phyloP scores from a whole-genome alignment of 148 eudicot genomes.

The Amaranthus palmeri region DNA sequence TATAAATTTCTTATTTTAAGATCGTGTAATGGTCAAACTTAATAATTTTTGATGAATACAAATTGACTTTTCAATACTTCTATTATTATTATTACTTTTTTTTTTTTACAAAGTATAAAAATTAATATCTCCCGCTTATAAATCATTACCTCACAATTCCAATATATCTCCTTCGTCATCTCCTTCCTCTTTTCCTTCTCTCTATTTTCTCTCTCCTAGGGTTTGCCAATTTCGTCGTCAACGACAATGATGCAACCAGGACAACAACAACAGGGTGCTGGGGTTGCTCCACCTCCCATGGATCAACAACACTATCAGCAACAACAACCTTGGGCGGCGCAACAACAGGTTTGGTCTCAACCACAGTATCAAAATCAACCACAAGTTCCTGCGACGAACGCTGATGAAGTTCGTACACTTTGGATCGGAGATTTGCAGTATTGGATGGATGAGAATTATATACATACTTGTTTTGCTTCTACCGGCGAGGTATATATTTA shows the following conservation, averaged over 20 bases:
- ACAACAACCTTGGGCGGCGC: conserved; percentile 34
- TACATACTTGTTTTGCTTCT: conserved; percentile 43
- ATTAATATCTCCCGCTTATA: too few relatives aligned
- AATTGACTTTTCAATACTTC: too few relatives aligned
- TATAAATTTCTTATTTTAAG: too few relatives aligned
- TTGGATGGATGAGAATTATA: conserved; percentile 87
- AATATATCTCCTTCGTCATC: neutral
- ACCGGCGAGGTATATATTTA: conserved; percentile 62
- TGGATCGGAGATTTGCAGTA: conserved; percentile 95
- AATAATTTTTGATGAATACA: too few relatives aligned
- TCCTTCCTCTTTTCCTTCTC: neutral
- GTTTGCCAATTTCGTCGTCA: conserved; percentile 19
- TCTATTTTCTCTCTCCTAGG: conserved; percentile 28
- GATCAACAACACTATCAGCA: conserved; percentile 28
- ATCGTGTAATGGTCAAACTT: too few relatives aligned
- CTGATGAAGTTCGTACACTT: conserved; percentile 64
- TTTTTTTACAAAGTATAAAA: too few relatives aligned
- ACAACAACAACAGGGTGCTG: conserved; percentile 14
- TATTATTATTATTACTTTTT: too few relatives aligned
- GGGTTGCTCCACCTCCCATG: conserved; percentile 27
- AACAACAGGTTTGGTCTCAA: conserved; percentile 29
- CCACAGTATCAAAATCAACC: conserved; percentile 33
- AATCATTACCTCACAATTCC: neutral
- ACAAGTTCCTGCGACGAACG: conserved; percentile 34
- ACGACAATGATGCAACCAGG: conserved; percentile 44